Evolutionary conservation across 441 rosid genomes (phyloP), one percentile per base, ranked within the genome.

Genomic region (Erysimum cheiri): DNA sequence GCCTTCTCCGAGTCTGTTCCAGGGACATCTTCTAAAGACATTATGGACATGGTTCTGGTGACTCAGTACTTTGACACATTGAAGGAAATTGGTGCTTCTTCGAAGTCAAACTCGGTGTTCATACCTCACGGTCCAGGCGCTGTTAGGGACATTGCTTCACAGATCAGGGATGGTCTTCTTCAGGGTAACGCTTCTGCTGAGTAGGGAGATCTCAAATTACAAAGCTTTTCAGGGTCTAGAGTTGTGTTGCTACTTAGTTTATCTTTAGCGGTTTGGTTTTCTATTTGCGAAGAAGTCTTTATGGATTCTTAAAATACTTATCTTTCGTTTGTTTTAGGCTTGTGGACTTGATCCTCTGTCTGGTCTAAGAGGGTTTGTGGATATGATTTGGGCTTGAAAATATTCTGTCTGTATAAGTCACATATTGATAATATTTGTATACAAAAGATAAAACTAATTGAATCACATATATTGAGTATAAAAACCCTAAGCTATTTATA

Each of bases 1-100:
- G 85, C 82, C n/a, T 85, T 87, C 71, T 85, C 90, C 0, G 84
- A 76, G 58, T 78, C 82, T 67, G 90, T 87, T 7, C 90, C 88
- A 2, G 89, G 89, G 37, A 82, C 89, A 0, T 73, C 85, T 14
- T 84, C 89, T 0, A 87, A 80, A 72, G 85, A 85, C 35, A 82
- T 83, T 5, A 31, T 87, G 67, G 92, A 85, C 67, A 85, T 83
- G 89, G 86, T 87, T 24, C 78, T 85, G 3, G 76, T 87, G 1
- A 87, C 89, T 19, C 87, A 85, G 62, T 87, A 87, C 67, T 87
- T 87, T 14, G 92, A 85, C 43, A 85, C 87, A 31, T 53, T 82
- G 85, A 87, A 85, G 64, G 92, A 87, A 13, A 84, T 83, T 10
- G 89, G 87, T 0, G 85, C 89, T 0, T 58, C 91, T 50, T 71